Evolutionary conservation across 2,329 filamentous ascomycete genomes (phyloP).

Genomic region (Microcyclosporella mali): DNA sequence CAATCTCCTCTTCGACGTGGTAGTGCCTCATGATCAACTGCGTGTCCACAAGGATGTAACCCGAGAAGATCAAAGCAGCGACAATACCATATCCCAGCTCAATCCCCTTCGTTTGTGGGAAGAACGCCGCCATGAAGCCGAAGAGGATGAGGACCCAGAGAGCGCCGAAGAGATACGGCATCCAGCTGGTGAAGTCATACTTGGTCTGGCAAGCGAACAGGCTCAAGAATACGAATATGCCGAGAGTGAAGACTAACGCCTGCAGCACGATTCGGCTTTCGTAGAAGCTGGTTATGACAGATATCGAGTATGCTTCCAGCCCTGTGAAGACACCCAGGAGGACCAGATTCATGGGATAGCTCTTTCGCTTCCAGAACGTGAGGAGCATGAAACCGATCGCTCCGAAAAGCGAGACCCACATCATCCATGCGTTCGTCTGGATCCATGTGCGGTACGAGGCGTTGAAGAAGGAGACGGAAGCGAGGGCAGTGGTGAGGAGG

Average conservation of each 20-base stretch:
- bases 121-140: slow-evolving; percentile 85
- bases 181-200: slow-evolving; percentile 97
- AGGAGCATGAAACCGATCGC: slow-evolving; percentile 77
- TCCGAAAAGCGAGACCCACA: slow-evolving; percentile 81
- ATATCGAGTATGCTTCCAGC: slow-evolving; percentile 88
- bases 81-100: slow-evolving; percentile 83
- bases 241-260: slow-evolving; percentile 76
- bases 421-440: slow-evolving; percentile 71
- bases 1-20: slow-evolving; percentile 64
- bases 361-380: slow-evolving; percentile 75
- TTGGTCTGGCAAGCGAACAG: slow-evolving; percentile 94
- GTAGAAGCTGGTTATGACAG: slow-evolving; percentile 88
- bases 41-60: slow-evolving; percentile 92
- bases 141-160: slow-evolving; percentile 90
- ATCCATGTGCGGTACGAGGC: slow-evolving; percentile 76
- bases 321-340: slow-evolving; percentile 88
- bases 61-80: slow-evolving; percentile 82
- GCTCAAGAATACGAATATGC: slow-evolving; percentile 58
- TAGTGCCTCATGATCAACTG: slow-evolving; percentile 93
- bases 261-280: slow-evolving; percentile 77
- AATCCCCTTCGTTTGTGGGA: slow-evolving; percentile 72
- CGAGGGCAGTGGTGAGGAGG: slow-evolving; percentile 72
- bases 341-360: slow-evolving; percentile 73
- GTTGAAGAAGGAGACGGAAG: slow-evolving; percentile 81
- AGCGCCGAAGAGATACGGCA: slow-evolving; percentile 85